These are phyloP conservation scores for Cercospora zeina DNA, from an alignment of 2,329 filamentous ascomycete genomes.

Conservation along the genomic window DNA sequence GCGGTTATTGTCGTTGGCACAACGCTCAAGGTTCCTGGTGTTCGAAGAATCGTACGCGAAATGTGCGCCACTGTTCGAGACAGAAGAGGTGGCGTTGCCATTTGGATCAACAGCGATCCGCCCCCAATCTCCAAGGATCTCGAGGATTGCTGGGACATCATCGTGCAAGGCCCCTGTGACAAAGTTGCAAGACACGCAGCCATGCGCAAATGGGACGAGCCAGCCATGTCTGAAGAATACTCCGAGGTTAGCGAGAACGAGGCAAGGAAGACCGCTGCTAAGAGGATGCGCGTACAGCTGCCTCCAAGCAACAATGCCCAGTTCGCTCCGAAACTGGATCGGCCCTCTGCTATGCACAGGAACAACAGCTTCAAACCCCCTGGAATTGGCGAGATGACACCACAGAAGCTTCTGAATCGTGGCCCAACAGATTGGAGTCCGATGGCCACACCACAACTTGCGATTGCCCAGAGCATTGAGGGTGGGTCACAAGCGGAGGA, in stretches of 20 bases:
- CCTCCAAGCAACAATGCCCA: constrained; percentile 18
- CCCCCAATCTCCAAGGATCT: constrained; percentile 81
- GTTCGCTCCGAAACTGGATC: constrained; percentile 23
- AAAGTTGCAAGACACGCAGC: constrained; percentile 75
- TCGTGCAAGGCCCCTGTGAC: constrained; percentile 85
- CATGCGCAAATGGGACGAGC: constrained; percentile 60
- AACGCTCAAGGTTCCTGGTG: constrained; percentile 90
- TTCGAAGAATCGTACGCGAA: constrained; percentile 84
- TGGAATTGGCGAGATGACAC: constrained; percentile 27
- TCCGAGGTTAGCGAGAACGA: constrained; percentile 51
- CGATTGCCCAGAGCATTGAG: constrained; percentile 35
- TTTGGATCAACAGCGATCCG: constrained; percentile 91
- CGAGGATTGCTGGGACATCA: constrained; percentile 88
- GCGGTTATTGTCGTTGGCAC: constrained; percentile 94
- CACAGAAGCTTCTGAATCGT: constrained; percentile 24
- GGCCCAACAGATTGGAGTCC: constrained; percentile 29
- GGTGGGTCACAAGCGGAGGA: constrained; percentile 28
- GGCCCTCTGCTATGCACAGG: constrained; percentile 30
- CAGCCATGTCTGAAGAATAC: constrained; percentile 41
- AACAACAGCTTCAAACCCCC: constrained; percentile 40
- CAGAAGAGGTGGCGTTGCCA: constrained; percentile 71
- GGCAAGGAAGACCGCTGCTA: constrained; percentile 43
- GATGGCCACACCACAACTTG: constrained; percentile 21
- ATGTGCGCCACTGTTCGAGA: constrained; percentile 84
- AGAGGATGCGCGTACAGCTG: constrained; percentile 31